Evolutionary conservation across 371 early-diverging fungal species (phyloP), one percentile per base, ranked within the genome.

Genomic region (Actinomucor elegans): DNA sequence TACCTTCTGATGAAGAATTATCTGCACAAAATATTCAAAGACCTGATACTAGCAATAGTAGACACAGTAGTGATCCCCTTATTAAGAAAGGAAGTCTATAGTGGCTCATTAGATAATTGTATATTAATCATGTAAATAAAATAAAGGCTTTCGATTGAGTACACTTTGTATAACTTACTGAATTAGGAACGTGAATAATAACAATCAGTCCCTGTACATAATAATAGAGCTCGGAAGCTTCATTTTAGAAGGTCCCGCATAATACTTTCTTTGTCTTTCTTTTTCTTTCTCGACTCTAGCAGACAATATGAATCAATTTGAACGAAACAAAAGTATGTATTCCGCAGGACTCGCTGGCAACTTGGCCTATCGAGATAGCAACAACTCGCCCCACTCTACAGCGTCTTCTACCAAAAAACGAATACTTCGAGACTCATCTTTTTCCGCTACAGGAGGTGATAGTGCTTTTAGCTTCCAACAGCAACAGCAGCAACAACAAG

Each of bases 351-450:
- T 23, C 14, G 20, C 52, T 57, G 40, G 46, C 35, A 33, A 49
- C 31, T 49, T 56, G 37, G 33, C 57, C 5, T 43, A 24, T 18
- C 41, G 34, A 15, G 41, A 48, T 20, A 27, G n/a, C n/a, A n/a
- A n/a, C n/a, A n/a, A n/a, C n/a, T n/a, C n/a, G n/a, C n/a, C n/a
- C n/a, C 48, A 27, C 40, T 35, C 28, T 24, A 27, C 26, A 42
- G 17, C 10, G n/a, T n/a, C n/a, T n/a, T n/a, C n/a, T n/a, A n/a
- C n/a, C n/a, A n/a, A 15, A 17, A 28, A 36, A 33, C 40, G 28
- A 20, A 48, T 42, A 28, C 12, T 48, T n/a, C 57, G 57, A 34
- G 57, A 56, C 33, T 49, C 49, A 8, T 49, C 48, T 28, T 49
- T 48, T 28, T 47, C 48, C 5, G 35, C 28, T 1, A 38, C 11